phyloP scores from a whole-genome alignment of 129 eudicot species.

The Centella asiatica region DNA sequence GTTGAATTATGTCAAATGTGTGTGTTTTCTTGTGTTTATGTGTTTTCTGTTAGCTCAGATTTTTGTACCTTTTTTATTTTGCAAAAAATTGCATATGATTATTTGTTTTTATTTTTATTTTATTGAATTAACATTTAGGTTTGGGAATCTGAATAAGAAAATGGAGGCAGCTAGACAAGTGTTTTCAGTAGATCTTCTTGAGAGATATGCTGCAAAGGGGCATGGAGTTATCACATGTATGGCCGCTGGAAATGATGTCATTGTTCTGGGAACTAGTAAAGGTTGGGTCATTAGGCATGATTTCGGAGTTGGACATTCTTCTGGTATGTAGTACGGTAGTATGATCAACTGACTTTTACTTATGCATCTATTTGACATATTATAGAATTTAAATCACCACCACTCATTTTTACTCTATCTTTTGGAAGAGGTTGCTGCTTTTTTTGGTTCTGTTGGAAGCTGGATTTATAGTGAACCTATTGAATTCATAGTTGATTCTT shows the following conservation, averaged over 20 bases:
- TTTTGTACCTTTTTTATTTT: constrained; percentile 12
- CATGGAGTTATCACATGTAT: constrained; percentile 90
- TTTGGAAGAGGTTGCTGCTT: too few relatives aligned
- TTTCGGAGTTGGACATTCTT: constrained; percentile 88
- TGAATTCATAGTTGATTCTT: too few relatives aligned
- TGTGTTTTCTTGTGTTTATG: too few relatives aligned
- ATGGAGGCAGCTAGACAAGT: constrained; percentile 68
- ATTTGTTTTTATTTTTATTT: too few relatives aligned
- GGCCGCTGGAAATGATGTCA: constrained; percentile 98
- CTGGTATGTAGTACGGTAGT: constrained; percentile 33
- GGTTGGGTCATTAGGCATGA: constrained; percentile 94
- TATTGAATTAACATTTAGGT: not conserved
- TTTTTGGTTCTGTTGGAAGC: too few relatives aligned
- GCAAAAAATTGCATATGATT: not conserved
- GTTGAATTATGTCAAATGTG: too few relatives aligned
- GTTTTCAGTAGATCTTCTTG: constrained; percentile 81
- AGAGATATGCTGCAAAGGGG: constrained; percentile 85
- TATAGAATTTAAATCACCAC: not conserved
- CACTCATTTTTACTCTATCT: too few relatives aligned
- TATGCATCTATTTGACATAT: not conserved
- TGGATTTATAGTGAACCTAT: too few relatives aligned
- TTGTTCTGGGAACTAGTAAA: constrained; percentile 87
- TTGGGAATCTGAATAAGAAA: not conserved
- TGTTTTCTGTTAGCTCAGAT: not conserved
- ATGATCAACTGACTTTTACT: not conserved